Evolutionary conservation across 257 asterid genomes (phyloP).

Genomic region (Mitragyna speciosa): DNA sequence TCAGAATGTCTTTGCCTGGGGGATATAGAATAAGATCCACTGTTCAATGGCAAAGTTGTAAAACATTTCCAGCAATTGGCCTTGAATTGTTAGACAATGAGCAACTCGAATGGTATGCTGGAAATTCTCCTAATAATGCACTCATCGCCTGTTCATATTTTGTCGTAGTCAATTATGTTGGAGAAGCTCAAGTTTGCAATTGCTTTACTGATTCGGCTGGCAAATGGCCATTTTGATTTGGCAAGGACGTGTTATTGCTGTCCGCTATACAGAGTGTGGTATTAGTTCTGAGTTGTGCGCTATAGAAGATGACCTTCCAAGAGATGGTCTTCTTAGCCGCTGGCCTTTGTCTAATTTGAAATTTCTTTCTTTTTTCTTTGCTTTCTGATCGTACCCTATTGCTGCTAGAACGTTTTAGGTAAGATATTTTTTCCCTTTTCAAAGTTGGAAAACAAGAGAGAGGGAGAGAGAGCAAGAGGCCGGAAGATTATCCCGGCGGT

Average conservation of each 20-base stretch:
- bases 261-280: neutral
- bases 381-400: too few species aligned
- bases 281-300: neutral
- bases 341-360: too few species aligned
- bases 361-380: too few species aligned
- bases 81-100: conserved; percentile 9
- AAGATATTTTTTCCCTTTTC: too few species aligned
- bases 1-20: conserved; percentile 39
- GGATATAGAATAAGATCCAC: conserved; percentile 18
- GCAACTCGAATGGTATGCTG: neutral
- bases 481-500: neutral
- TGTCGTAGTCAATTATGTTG: neutral
- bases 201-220: neutral
- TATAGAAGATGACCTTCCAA: too few species aligned
- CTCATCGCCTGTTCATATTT: conserved; percentile 13
- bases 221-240: neutral
- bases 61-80: conserved; percentile 16
- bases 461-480: neutral
- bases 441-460: neutral
- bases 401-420: too few species aligned
- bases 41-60: conserved; percentile 26
- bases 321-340: neutral
- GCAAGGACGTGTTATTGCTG: neutral
- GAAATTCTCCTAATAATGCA: neutral
- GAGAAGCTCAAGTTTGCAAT: neutral